Evolutionary conservation across 2,329 filamentous ascomycete genomes (phyloP), one percentile per base, ranked within the genome.

Genomic region (Orbilia oligospora): DNA sequence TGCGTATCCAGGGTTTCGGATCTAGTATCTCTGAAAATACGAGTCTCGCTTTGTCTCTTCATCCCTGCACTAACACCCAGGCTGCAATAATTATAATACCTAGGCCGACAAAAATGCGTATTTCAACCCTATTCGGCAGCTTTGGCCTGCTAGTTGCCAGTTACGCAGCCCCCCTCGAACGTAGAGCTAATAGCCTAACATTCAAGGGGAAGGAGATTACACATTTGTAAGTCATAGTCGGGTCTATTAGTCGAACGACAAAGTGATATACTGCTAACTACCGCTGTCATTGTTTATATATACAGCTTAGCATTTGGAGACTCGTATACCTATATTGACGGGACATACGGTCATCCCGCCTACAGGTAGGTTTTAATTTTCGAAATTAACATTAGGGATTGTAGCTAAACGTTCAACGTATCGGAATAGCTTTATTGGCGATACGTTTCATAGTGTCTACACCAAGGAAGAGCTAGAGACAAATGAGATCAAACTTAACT

Each of bases 231-330:
- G 71, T 46, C 3, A 24, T n/a, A 58, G 1, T 14, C 27, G 2
- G 22, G 5, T 14, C 46, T 24, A 51, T 14, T 24, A 24, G 1
- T 22, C 9, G 9, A 10, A 16, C n/a, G 8, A 10, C 14, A 24
- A 24, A 51, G 9, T 2, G n/a, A 22, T 48, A 3, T 22, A 51
- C 16, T 51, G 10, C 20, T 51, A 24, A 51, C 18, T 14, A 8
- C 20, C 24, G 16, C 10, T 14, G 1, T 24, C 22, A 5, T 18
- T 33, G 2, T 9, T 3, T 53, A 27, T 22, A n/a, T n/a, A n/a
- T n/a, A n/a, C n/a, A 76, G 72, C n/a, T 18, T 76, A 27, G 72
- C 72, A 51, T 76, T 76, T 33, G 72, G 72, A 6, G 72, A 76
- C 24, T 76, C 72, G 4, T 76, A 76, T 18, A 76, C 65, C 0